phyloP scores from a whole-genome alignment of 1,284 basidiomycete genomes.

The Trichosporon sp. region DNA sequence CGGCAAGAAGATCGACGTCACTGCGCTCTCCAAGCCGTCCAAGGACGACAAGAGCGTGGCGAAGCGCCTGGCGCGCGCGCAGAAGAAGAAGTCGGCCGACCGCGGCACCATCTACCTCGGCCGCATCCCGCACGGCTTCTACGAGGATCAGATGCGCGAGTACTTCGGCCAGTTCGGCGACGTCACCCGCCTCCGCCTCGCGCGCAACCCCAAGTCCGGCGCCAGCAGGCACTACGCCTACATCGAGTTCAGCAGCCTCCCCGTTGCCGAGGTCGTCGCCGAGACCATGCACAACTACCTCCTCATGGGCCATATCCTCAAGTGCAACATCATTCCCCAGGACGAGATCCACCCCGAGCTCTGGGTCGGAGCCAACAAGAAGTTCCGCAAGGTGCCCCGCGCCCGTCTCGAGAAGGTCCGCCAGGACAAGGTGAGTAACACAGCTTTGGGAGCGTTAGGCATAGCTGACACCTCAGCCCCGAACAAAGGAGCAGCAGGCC shows the following conservation, averaged over 20 bases:
- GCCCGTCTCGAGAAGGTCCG: slow-evolving; percentile 66
- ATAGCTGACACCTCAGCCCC: slow-evolving; percentile 54
- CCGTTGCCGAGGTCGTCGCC: slow-evolving; percentile 89
- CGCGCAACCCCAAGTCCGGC: slow-evolving; percentile 94
- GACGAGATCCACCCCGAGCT: slow-evolving; percentile 87
- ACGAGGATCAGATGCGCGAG: slow-evolving; percentile 84
- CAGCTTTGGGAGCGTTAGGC: neutral
- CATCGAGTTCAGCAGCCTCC: slow-evolving; percentile 84
- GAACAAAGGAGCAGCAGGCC: slow-evolving; percentile 67
- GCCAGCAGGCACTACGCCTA: slow-evolving; percentile 95
- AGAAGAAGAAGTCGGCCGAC: slow-evolving; percentile 59
- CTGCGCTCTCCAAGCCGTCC: slow-evolving; percentile 61
- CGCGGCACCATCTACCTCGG: slow-evolving; percentile 89
- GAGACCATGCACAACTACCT: slow-evolving; percentile 99
- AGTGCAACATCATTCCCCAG: slow-evolving; percentile 75
- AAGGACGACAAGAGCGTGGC: slow-evolving; percentile 78
- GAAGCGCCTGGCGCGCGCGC: slow-evolving; percentile 74
- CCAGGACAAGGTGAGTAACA: slow-evolving; percentile 74
- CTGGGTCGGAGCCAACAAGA: slow-evolving; percentile 94
- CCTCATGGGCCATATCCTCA: slow-evolving; percentile 85
- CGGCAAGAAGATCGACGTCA: slow-evolving; percentile 57
- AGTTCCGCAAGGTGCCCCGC: slow-evolving; percentile 72
- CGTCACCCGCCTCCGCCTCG: slow-evolving; percentile 80
- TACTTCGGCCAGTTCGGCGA: slow-evolving; percentile 96
- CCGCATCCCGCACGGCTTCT: slow-evolving; percentile 93